Evolutionary conservation across 176 grass and related monocot species (phyloP).

Genomic region (Rhynchospora breviuscula): DNA sequence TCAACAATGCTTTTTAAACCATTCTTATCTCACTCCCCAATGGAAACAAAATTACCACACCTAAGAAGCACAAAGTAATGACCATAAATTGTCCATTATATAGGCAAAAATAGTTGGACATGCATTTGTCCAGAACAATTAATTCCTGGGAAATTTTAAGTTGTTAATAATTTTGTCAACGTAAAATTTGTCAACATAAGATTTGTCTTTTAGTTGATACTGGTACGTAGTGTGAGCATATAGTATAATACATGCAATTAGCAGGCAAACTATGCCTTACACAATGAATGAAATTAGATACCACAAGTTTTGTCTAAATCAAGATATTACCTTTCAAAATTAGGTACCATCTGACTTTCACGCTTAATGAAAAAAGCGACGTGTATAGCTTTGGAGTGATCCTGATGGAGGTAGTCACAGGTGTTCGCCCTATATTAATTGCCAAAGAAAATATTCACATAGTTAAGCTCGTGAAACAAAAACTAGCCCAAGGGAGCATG

Average conservation of each 20-base stretch:
- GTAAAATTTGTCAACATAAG: no score
- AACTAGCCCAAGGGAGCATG: neutral
- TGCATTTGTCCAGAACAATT: neutral
- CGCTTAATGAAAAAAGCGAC: constrained; percentile 22
- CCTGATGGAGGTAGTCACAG: constrained; percentile 23
- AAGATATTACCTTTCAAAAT: neutral
- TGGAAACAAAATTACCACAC: no score
- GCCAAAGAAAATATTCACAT: constrained; percentile 1
- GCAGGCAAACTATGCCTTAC: neutral
- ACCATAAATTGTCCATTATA: no score
- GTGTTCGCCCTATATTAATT: neutral
- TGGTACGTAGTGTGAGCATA: no score
- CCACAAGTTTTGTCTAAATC: no score
- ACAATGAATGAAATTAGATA: neutral
- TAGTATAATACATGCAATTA: neutral
- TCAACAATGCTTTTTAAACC: no score
- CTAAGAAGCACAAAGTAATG: no score
- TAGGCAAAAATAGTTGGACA: neutral
- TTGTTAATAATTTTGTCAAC: no score
- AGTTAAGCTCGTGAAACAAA: neutral
- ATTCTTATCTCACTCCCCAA: no score
- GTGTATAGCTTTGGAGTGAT: constrained; percentile 31
- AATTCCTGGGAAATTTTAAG: no score
- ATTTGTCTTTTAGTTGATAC: no score
- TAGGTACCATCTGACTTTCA: constrained; percentile 1